Evolutionary conservation across 1,284 basidiomycete genomes (phyloP), one percentile per base, ranked within the genome.

Genomic region (Heterobasidion irregulare): DNA sequence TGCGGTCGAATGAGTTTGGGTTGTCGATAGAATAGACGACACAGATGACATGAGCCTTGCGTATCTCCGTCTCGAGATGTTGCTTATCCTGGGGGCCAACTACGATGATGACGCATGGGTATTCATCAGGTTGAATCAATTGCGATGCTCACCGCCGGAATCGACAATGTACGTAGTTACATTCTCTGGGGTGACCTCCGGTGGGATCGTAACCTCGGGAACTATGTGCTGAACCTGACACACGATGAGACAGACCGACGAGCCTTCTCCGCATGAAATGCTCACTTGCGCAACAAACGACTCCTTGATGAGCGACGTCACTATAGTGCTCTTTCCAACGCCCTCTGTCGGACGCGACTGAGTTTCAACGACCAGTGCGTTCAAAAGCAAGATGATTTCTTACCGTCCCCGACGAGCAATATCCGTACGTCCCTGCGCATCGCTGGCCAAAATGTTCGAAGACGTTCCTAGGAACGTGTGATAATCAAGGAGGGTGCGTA

Each of bases 11-110:
- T 15, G 94, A 95, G 62, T 89, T 88, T 16, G 95, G 89, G 64
- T 95, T 93, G 71, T 96, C 93, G 65, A 98, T 94, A 35, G 93
- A 89, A 70, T 99, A 97, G 52, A 99, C 96, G 55, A 99, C 87
- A 66, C 93, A 97, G 60, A 99, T 98, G 66, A 98, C 97, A 74
- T 98, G 94, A 16, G 95, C 95, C 66, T 97, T 92, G 53, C 94
- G 86, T 57, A 98, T 90, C 76, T 98, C 95, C 33, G 90, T 87
- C 65, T 98, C 92, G 48, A 99, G 83, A 68, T 97, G 94, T 50
- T 82, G 76, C 53, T 90, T 83, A 68, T 94, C 90, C 62, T 91
- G 83, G 36, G 86, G 82, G 19, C 84, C 80, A 61, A 88, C 91
- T 86, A 52, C 19, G 18, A 26, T n/a, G 33, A 12, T n/a, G n/a